A percentile compares a stretch with the other conserved stretches of the same genome.
Conservation (phyloP, 768 basidiomycete species). For the Hypholoma fasciculare region DNA sequence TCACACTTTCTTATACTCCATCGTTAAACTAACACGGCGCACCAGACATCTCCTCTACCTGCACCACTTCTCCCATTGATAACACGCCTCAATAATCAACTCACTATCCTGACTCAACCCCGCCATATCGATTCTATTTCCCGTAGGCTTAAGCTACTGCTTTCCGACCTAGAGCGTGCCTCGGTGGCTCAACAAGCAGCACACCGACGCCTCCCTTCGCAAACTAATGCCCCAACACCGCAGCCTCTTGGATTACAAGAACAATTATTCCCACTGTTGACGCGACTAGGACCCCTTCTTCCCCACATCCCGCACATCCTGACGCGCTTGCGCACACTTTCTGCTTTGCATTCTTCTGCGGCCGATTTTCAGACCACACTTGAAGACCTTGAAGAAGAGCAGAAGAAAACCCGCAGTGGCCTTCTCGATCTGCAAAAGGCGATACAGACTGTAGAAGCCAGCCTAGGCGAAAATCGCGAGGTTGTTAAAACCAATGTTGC, state of each 20-base stretch:
- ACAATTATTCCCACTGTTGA: conserved; percentile 65
- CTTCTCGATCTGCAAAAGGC: conserved; percentile 71
- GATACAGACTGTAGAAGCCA: conserved; percentile 70
- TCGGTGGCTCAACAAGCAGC: conserved; percentile 51
- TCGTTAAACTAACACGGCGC: not conserved
- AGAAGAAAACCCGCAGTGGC: conserved; percentile 59
- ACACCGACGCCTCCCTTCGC: conserved; percentile 45
- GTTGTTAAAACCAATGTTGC: conserved; percentile 75
- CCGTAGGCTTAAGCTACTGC: conserved; percentile 86
- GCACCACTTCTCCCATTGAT: conserved; percentile 83
- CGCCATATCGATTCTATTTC: conserved; percentile 96
- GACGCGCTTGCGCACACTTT: conserved; percentile 82
- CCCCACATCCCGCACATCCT: conserved; percentile 91
- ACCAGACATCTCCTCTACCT: conserved; percentile 69
- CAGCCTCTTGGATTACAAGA: conserved; percentile 39
- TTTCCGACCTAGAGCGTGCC: conserved; percentile 89
- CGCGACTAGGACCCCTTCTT: conserved; percentile 68
- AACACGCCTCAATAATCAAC: conserved; percentile 78
- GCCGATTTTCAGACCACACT: conserved; percentile 74
- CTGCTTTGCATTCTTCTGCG: conserved; percentile 79
- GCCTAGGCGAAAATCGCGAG: conserved; percentile 69
- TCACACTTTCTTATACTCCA: not conserved
- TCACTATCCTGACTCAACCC: conserved; percentile 90
- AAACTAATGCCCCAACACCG: conserved; percentile 29
- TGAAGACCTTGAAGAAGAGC: conserved; percentile 67